Conservation (phyloP, 257 asterid species). For the Scutellaria baicalensis region DNA sequence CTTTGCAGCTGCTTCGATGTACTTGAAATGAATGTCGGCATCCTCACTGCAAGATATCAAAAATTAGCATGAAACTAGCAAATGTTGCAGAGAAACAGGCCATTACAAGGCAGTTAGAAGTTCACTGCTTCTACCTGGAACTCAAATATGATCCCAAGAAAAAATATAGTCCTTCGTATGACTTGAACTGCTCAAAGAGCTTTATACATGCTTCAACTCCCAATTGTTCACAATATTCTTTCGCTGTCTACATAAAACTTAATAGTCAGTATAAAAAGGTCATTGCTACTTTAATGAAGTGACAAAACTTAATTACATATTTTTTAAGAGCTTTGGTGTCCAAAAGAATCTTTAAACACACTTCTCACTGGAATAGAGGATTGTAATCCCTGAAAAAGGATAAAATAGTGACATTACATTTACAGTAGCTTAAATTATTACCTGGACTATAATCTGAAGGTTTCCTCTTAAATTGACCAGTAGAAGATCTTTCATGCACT, state of each 20-base stretch:
- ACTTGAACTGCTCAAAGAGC: constrained; percentile 96
- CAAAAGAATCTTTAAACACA: background rate
- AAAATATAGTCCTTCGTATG: constrained; percentile 95
- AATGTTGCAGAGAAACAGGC: background rate
- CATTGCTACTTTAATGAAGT: background rate
- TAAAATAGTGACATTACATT: background rate
- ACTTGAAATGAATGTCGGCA: constrained; percentile 97
- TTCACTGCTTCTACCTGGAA: constrained; percentile 59
- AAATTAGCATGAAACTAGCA: constrained; percentile 11
- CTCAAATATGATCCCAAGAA: constrained; percentile 97
- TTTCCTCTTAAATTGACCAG: constrained; percentile 94
- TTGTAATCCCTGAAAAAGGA: background rate
- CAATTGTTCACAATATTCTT: constrained; percentile 95
- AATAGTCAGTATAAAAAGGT: constrained; percentile 11
- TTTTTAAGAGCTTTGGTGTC: background rate
- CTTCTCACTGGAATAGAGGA: background rate
- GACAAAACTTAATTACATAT: too few relatives aligned
- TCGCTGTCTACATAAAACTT: constrained; percentile 62
- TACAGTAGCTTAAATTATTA: constrained; percentile 16
- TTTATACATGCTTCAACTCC: constrained; percentile 93
- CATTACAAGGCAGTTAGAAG: constrained; percentile 1
- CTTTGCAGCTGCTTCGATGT: constrained; percentile 98
- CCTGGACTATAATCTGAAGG: constrained; percentile 99
- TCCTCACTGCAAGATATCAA: constrained; percentile 71
- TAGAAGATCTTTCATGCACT: constrained; percentile 99